Evolutionary conservation across 257 asterid genomes (phyloP).

Genomic region (Solanum sejunctum): DNA sequence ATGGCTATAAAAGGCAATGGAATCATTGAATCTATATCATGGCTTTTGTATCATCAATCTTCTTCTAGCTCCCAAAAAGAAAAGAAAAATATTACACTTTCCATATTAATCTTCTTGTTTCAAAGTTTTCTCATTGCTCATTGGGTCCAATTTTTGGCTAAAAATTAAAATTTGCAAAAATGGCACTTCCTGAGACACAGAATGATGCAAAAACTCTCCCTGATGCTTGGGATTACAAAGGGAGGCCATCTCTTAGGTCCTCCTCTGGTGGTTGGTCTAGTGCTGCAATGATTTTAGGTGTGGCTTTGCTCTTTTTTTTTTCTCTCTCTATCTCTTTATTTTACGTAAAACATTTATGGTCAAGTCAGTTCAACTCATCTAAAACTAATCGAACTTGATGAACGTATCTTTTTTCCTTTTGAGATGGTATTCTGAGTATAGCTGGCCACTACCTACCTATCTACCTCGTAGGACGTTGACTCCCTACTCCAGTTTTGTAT

Average conservation of each 20-base stretch:
- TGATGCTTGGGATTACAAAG: slow-evolving; percentile 63
- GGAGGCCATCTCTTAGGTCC: slow-evolving; percentile 41
- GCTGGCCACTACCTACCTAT: background rate
- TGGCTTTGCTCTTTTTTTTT: background rate
- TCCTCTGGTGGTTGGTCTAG: slow-evolving; percentile 51
- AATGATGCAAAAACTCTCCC: slow-evolving; percentile 29
- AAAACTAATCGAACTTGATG: background rate
- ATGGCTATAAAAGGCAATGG: slow-evolving; percentile 13
- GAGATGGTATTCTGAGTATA: background rate
- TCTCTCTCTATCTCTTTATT: too few relatives aligned
- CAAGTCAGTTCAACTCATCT: background rate
- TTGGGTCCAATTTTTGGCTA: background rate
- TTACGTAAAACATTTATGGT: background rate
- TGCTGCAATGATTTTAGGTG: slow-evolving; percentile 60
- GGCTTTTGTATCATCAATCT: background rate
- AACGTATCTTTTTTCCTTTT: background rate
- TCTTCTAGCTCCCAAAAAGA: background rate
- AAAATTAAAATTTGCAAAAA: background rate
- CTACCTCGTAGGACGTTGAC: background rate
- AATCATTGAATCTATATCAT: background rate
- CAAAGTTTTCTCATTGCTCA: background rate
- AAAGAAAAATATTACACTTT: background rate
- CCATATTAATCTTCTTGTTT: background rate
- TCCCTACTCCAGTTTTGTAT: background rate
- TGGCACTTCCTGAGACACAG: slow-evolving; percentile 49